phyloP scores from a whole-genome alignment of 805 yeast genomes.

The Trichomonascus vanleenenianus region DNA sequence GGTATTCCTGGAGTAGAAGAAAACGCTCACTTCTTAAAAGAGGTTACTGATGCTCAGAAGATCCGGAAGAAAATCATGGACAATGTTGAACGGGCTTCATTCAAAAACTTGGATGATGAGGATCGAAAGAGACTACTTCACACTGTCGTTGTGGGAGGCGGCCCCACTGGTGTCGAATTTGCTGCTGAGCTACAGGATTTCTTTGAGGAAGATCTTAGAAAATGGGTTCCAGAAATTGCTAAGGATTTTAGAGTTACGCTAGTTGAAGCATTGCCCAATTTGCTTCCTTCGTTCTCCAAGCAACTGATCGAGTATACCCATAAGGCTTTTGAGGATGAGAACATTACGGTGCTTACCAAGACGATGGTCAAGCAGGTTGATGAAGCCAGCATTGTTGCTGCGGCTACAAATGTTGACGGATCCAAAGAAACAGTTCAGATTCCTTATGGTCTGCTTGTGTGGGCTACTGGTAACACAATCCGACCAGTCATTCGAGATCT shows the following conservation, averaged over 20 bases:
- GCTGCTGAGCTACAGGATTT: slow-evolving; percentile 96
- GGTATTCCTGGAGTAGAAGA: slow-evolving; percentile 90
- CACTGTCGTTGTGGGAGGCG: slow-evolving; percentile 95
- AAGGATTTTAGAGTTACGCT: slow-evolving; percentile 75
- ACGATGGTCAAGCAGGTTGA: slow-evolving; percentile 86
- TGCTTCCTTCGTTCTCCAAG: slow-evolving; percentile 46
- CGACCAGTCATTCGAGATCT: slow-evolving; percentile 65
- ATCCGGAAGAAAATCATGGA: slow-evolving; percentile 79
- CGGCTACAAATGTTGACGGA: slow-evolving; percentile 61
- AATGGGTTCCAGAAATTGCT: slow-evolving; percentile 83
- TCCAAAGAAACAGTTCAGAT: slow-evolving; percentile 49
- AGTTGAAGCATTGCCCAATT: slow-evolving; percentile 88
- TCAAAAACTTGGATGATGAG: slow-evolving; percentile 53
- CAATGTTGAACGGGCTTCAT: slow-evolving; percentile 82
- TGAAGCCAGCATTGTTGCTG: slow-evolving; percentile 60
- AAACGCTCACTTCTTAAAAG: slow-evolving; percentile 82
- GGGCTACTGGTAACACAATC: slow-evolving; percentile 97
- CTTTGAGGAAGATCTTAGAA: slow-evolving; percentile 80
- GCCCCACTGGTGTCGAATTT: slow-evolving; percentile 97
- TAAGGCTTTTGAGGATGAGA: slow-evolving; percentile 57
- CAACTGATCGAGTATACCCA: slow-evolving; percentile 59
- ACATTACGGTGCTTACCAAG: slow-evolving; percentile 69
- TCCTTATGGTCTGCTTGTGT: slow-evolving; percentile 88
- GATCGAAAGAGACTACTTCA: slow-evolving; percentile 80
- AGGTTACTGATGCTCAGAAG: slow-evolving; percentile 78